Evolutionary conservation across 75 land plant species (phyloP).

Genomic region (Pinus tabuliformis): DNA sequence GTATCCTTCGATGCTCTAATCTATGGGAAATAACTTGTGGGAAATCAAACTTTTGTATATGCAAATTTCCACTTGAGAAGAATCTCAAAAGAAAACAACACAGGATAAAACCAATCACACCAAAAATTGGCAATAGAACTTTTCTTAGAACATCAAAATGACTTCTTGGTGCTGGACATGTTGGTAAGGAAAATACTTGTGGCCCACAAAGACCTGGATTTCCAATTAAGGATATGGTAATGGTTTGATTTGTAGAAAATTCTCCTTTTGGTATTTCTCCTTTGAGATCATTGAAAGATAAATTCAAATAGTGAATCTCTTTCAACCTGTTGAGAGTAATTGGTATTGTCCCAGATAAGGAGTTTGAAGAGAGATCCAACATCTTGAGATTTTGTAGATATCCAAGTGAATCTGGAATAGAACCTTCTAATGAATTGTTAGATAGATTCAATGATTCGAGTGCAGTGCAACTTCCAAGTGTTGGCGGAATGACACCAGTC

Average conservation of each 20-base stretch:
- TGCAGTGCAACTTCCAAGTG: constrained; percentile 18
- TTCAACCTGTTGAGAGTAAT: constrained; percentile 1
- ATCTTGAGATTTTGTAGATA: background rate
- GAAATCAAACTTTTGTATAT: background rate
- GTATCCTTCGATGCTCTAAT: background rate
- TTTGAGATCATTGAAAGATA: constrained; percentile 25
- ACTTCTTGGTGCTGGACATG: background rate
- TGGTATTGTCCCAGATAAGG: constrained; percentile 15
- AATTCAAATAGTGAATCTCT: constrained; percentile 19
- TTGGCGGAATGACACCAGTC: constrained; percentile 23
- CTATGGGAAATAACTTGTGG: background rate
- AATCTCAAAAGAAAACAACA: background rate
- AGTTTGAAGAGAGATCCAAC: background rate
- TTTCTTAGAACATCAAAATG: background rate
- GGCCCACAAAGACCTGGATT: constrained; percentile 30
- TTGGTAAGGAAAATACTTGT: background rate
- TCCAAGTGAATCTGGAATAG: constrained; percentile 19
- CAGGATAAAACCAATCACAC: background rate
- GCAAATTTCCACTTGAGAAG: background rate
- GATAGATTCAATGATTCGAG: constrained; percentile 28
- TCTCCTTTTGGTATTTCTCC: constrained; percentile 23
- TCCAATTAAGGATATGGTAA: constrained; percentile 9
- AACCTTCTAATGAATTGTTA: constrained; percentile 17
- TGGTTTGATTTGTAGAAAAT: constrained; percentile 12
- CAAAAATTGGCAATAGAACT: background rate